Conservation (phyloP, 2,329 filamentous ascomycete genomes). For the Cladophialophora chaetospira region DNA sequence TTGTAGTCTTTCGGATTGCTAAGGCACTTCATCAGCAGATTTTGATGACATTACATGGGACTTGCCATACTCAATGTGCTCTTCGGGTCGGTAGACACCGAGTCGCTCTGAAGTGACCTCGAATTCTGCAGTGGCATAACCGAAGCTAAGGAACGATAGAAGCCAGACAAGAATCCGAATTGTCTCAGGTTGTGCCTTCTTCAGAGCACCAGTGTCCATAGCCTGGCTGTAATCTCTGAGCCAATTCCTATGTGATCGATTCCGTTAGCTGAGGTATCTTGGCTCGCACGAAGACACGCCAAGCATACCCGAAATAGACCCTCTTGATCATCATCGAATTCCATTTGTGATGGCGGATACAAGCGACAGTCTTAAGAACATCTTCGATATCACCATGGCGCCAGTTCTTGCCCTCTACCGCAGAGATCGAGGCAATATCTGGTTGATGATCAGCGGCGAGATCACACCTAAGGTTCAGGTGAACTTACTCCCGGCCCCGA, state of each 20-base stretch:
- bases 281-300: background rate
- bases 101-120: constrained; percentile 79
- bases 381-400: constrained; percentile 73
- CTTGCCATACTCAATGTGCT: constrained; percentile 54
- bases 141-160: constrained; percentile 77
- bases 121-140: constrained; percentile 83
- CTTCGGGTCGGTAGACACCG: constrained; percentile 77
- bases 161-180: constrained; percentile 81
- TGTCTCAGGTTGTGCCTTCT: constrained; percentile 75
- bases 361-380: constrained; percentile 74
- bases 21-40: constrained; percentile 51
- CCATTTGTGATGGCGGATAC: constrained; percentile 82
- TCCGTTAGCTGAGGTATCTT: background rate
- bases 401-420: constrained; percentile 55
- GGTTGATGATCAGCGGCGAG: background rate
- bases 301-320: constrained; percentile 64
- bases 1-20: constrained; percentile 81
- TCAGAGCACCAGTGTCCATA: constrained; percentile 76
- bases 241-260: constrained; percentile 61
- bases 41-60: no score
- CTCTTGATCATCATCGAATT: constrained; percentile 76
- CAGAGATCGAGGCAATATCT: constrained; percentile 54
- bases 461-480: background rate
- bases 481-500: constrained; percentile 48
- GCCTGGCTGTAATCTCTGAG: constrained; percentile 83